Conservation (phyloP, 495 filamentous ascomycete species). For the Astrothelium subdiscretum region DNA sequence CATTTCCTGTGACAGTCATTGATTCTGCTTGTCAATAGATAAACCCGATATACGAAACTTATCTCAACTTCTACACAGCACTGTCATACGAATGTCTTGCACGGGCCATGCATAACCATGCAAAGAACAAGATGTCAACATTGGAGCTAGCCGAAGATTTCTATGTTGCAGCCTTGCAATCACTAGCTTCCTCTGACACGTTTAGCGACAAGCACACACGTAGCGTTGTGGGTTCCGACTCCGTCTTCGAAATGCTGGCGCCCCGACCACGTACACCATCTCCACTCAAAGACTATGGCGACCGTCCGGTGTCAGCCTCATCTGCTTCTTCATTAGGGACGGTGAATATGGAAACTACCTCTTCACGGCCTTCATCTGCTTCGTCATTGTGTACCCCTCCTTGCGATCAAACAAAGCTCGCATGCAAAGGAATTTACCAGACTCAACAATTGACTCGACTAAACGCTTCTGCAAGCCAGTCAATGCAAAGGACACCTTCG, state of each 20-base stretch:
- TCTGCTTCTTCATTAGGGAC: not conserved
- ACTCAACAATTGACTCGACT: not conserved
- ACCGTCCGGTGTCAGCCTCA: not conserved
- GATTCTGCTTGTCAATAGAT: slow-evolving; percentile 3
- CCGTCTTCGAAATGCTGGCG: not conserved
- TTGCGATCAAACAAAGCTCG: not conserved
- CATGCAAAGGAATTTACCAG: not conserved
- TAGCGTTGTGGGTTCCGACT: not conserved
- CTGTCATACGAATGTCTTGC: slow-evolving; percentile 18
- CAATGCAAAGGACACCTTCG: not conserved
- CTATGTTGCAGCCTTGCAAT: slow-evolving; percentile 13
- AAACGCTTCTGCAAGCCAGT: not conserved
- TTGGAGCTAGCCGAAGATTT: slow-evolving; percentile 19
- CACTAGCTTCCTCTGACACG: not conserved
- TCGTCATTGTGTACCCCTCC: not conserved
- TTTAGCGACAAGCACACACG: not conserved
- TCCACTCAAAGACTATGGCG: not conserved
- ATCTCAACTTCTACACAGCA: slow-evolving; percentile 20
- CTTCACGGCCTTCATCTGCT: not conserved
- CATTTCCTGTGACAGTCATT: not conserved
- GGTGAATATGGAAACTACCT: not conserved
- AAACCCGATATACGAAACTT: slow-evolving; percentile 14
- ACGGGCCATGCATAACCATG: slow-evolving; percentile 11
- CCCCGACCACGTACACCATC: not conserved
- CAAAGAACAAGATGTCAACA: slow-evolving; percentile 4